These are phyloP conservation scores for Epichloe festucae DNA, from an alignment of 2,329 filamentous ascomycete species.

Conservation along the genomic window DNA sequence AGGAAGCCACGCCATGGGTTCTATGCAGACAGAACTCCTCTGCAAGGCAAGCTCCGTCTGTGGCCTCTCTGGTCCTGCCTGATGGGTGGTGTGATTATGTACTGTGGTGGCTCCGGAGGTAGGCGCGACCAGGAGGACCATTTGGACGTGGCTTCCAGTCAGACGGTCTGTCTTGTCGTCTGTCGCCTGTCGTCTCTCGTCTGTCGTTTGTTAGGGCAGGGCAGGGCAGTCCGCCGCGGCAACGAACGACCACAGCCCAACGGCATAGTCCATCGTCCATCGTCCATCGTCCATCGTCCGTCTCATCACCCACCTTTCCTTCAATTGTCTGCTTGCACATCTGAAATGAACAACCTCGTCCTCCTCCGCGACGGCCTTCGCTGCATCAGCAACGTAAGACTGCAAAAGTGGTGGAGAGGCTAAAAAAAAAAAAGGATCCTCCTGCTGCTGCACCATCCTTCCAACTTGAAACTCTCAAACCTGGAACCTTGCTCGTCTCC, in stretches of 20 bases:
- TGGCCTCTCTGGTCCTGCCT: background rate
- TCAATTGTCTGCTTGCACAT: background rate
- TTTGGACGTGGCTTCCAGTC: background rate
- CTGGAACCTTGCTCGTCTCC: conserved; percentile 7
- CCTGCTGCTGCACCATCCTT: conserved; percentile 2
- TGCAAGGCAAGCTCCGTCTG: background rate
- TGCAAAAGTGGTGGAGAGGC: background rate
- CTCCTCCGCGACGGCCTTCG: background rate
- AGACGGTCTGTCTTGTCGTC: no score
- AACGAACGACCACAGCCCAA: background rate
- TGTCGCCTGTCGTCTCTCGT: no score
- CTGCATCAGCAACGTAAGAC: background rate
- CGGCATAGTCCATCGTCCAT: background rate
- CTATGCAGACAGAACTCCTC: background rate
- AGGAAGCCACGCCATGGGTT: background rate
- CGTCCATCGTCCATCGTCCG: background rate
- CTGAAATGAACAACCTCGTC: background rate
- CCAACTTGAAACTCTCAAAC: conserved; percentile 4
- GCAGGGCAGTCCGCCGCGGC: background rate
- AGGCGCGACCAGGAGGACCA: background rate
- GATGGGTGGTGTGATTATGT: no score
- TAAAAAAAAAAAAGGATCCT: background rate
- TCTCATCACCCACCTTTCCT: background rate
- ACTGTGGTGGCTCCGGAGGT: no score
- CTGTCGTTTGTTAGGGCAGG: background rate